Base-by-base conservation (phyloP, 2,329 filamentous ascomycete species). In the Cryphonectria naterciae region DNA sequence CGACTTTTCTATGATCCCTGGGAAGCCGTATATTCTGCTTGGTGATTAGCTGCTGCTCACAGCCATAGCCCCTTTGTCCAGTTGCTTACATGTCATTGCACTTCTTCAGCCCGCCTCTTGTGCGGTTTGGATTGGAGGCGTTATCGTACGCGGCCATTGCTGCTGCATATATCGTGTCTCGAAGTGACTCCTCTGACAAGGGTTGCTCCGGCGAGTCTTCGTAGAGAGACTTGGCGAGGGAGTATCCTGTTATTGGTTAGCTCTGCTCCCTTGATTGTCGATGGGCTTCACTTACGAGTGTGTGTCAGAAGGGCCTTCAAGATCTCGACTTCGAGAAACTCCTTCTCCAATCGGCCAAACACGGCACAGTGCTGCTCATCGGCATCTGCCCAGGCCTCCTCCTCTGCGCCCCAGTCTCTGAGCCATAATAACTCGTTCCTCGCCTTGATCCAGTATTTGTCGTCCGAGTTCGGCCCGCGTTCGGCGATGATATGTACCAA, bases 51-150 rank as follows among this genome's bases (percentile, higher is more conserved):
- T 46, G 39, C 19, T 28, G 46, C 15, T 32, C 15, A 1, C 13
- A 13, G 35, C 3, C 15, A 63, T 35, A 65, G 80, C 63, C 28
- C 10, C 6, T 13, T 10, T 6, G 19, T 37, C 10, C 22, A 43
- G 62, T 65, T 61, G 78, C 88, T 80, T 81, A 92, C 91, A 93
- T 92, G 65, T 94, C 91, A 74, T 91, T 86, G 62, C 92, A 93
- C 79, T 90, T 93, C 80, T 93, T 93, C 76, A 96, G 85, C 0
- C 91, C 91, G 22, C 93, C 93, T 74, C 93, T 86, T 1, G 88
- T 92, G 69, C 89, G 88, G 75, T 95, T 94, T 0, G 92, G 92
- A 76, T 96, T 96, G 32, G 91, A 93, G 3, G 93, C 93, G 77
- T 93, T 93, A 76, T 96, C 93, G 77, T 94, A 96, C 4, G 91